A percentile compares a stretch with the other conserved stretches of the same genome.
phyloP scores from a whole-genome alignment of 352 stramenopile genomes.

The Pelagophyceae sp. region DNA sequence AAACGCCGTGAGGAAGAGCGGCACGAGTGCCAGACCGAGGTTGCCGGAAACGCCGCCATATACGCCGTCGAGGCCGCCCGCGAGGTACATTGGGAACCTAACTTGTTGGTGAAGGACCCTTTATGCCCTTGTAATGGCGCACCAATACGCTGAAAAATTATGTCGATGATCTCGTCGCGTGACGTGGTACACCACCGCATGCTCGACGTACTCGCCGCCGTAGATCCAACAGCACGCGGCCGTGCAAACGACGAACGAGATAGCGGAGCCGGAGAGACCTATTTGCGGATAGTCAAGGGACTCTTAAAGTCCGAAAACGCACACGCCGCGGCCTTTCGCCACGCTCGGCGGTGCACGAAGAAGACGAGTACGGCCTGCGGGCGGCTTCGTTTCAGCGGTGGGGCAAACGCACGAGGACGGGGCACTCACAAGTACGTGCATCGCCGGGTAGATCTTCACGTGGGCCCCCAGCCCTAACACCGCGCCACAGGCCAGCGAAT shows the following conservation, averaged over 20 bases:
- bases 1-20: slow-evolving; percentile 66
- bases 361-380: no score
- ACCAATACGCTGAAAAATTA: slow-evolving; percentile 99
- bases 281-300: no score
- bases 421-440: no score
- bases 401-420: no score
- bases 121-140: no score
- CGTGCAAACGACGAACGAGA: slow-evolving; percentile 42
- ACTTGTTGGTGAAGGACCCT: no score
- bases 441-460: slow-evolving; percentile 96
- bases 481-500: slow-evolving; percentile 44
- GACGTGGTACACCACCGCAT: slow-evolving; percentile 97
- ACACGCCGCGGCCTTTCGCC: no score
- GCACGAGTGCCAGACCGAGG: slow-evolving; percentile 45
- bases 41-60: neutral
- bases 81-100: no score
- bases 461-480: slow-evolving; percentile 88
- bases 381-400: no score
- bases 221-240: slow-evolving; percentile 71
- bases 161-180: slow-evolving; percentile 94
- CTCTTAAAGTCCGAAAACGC: no score
- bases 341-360: no score
- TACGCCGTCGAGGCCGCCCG: neutral
- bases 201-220: slow-evolving; percentile 82
- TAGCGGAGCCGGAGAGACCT: no score